Conservation (phyloP, 2,329 filamentous ascomycete species). For the Verticillium tricorpus region DNA sequence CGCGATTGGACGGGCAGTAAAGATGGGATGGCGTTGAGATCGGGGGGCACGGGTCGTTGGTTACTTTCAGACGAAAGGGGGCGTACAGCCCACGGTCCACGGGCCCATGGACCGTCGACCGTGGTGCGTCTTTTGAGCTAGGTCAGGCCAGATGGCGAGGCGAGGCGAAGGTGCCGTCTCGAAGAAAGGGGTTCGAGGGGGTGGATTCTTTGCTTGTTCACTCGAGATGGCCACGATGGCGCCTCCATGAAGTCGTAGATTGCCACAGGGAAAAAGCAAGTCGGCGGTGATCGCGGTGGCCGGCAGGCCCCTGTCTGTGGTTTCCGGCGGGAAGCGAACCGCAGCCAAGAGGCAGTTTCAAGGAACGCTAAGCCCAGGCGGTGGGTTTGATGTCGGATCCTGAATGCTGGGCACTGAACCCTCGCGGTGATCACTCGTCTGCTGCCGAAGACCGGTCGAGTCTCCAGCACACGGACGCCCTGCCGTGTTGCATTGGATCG, state of each 20-base stretch:
- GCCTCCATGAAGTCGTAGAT: not conserved
- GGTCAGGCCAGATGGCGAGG: not conserved
- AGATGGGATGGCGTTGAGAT: constrained; percentile 3
- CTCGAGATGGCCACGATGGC: not conserved
- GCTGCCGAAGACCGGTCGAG: not conserved
- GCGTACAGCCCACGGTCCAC: not conserved
- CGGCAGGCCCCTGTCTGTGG: not conserved
- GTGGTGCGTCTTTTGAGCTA: not conserved
- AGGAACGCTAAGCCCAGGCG: not conserved
- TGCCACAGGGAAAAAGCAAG: not conserved
- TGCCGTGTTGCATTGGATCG: not conserved
- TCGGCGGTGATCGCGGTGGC: not conserved
- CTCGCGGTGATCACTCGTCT: not conserved
- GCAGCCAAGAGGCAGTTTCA: not conserved
- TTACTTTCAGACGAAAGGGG: not conserved
- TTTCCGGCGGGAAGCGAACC: not conserved
- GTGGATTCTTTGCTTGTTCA: not conserved
- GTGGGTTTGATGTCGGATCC: not conserved
- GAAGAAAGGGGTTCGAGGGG: not conserved
- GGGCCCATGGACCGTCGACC: not conserved
- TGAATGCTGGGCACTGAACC: not conserved
- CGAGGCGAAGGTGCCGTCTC: not conserved
- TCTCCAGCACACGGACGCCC: not conserved
- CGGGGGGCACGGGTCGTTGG: not conserved
- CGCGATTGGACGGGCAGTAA: not conserved